These are phyloP conservation scores for Tetragonia tetragonoides DNA, from an alignment of 148 eudicot genomes.

Conservation along the genomic window DNA sequence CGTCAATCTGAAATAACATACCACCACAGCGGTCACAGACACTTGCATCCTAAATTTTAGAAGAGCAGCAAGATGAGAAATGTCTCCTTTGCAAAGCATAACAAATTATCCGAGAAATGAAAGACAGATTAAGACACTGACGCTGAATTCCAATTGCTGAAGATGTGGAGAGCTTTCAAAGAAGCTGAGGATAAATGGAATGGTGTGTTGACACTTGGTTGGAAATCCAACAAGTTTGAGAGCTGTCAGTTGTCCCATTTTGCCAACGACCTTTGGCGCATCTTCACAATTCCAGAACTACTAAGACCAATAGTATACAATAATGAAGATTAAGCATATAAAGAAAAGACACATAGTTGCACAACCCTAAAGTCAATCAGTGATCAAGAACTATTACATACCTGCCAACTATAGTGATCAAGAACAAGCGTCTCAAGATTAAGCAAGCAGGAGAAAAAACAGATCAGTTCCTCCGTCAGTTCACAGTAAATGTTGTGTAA, in stretches of 20 bases:
- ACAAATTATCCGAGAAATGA: neutral
- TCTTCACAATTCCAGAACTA: no score
- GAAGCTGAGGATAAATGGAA: conserved; percentile 5
- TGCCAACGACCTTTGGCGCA: neutral
- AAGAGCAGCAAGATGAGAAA: no score
- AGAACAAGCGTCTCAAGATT: conserved; percentile 10
- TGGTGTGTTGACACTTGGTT: neutral
- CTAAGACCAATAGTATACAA: neutral
- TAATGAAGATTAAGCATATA: neutral
- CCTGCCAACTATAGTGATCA: neutral
- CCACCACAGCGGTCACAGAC: no score
- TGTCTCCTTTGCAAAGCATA: no score
- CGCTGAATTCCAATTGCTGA: neutral
- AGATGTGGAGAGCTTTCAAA: conserved; percentile 14
- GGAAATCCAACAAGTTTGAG: neutral
- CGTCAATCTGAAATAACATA: neutral
- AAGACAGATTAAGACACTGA: neutral
- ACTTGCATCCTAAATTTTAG: no score
- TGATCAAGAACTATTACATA: no score
- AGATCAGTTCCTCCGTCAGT: neutral
- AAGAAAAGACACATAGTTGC: neutral
- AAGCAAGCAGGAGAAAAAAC: conserved; percentile 5
- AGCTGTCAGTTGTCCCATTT: neutral
- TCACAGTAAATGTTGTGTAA: neutral
- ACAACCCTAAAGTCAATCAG: neutral